Base-by-base conservation (phyloP, 1,139 yeast species). In the Lodderomyces theae region DNA sequence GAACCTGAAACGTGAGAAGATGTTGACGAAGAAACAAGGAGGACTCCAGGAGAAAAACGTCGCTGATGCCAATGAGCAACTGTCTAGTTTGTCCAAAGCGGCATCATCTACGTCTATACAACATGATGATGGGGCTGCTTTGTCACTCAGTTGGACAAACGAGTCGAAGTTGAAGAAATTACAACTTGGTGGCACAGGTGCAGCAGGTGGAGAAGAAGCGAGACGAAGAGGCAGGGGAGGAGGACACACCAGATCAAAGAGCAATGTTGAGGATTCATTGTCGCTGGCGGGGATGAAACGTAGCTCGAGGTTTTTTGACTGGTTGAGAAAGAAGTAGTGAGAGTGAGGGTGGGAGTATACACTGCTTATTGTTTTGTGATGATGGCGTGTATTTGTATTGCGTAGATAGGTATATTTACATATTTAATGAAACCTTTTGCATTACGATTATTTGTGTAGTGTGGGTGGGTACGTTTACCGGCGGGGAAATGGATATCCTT, bases 281-380 rank as follows among this genome's bases (percentile, higher is more conserved):
- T 31, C 34, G 24, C 24, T 21, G 24, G 24, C 34, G 15, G 24
- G 24, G 24, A 31, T 38, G 21, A 45, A 37, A 24, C 35, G 45
- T 23, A 44, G 45, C 36, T 43, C 45, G 15, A 46, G 37, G 29
- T 32, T 49, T 30, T 42, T 49, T 34, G 45, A 44, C 43, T 49
- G 52, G 52, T 35, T 49, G 29, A 44, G 42, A 37, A 44, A 43
- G 37, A 44, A 41, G 33, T 35, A 37, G 33, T 35, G 37, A 16
- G 6, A 18, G 4, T 10, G 11, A 15, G 22, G 8, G 7, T 19
- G 22, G 22, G 22, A 19, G 22, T n/a, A n/a, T n/a, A n/a, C n/a
- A n/a, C n/a, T n/a, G n/a, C n/a, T n/a, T n/a, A n/a, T n/a, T n/a
- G n/a, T n/a, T n/a, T n/a, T n/a, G n/a, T n/a, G n/a, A n/a, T n/a